Base-by-base conservation (phyloP, 306 rosid species). In the Trifolium subterraneum region DNA sequence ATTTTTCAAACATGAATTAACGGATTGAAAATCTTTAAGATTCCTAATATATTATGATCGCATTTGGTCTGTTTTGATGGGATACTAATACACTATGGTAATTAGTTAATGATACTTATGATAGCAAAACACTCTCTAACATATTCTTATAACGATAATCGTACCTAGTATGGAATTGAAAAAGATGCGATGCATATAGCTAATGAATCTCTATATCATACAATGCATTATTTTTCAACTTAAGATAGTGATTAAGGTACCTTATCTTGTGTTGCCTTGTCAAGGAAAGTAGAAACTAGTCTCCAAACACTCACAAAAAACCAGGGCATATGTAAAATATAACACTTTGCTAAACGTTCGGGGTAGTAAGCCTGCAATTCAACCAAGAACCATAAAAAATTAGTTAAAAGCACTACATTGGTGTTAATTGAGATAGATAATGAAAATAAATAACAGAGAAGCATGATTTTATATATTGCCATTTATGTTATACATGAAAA, bases 231-330 rank as follows among this genome's bases (percentile, higher is more conserved):
- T 42, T 12, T 66, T 67, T 51, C n/a, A 62, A 23, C 41, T 9
- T 23, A 47, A 59, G 41, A 70, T 61, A 38, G 75, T 51, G 14
- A 50, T 16, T 35, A 1, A 22, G 6, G 48, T 79, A 93, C 97
- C 98, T 93, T 93, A 73, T 87, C 90, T 20, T 79, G 77, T 16
- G 97, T 93, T 61, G 87, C 90, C 87, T 86, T 93, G 63, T 93
- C 96, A 5, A 93, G 87, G 79, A 93, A 93, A 61, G 89, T 84
- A 71, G 87, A 93, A 77, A 93, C 84, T 79, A 93, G 22, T 85
- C 83, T 91, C 98, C 98, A 93, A 74, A 93, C 93, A 39, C 96
- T 89, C 39, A 87, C 90, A 62, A 93, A 93, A 81, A 93, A 93
- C 75, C 92, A 68, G 10, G 97, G 97, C 98, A 93, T 93, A 82